phyloP scores from a whole-genome alignment of 164 flowering plant genomes.

The Pachysandra terminalis region DNA sequence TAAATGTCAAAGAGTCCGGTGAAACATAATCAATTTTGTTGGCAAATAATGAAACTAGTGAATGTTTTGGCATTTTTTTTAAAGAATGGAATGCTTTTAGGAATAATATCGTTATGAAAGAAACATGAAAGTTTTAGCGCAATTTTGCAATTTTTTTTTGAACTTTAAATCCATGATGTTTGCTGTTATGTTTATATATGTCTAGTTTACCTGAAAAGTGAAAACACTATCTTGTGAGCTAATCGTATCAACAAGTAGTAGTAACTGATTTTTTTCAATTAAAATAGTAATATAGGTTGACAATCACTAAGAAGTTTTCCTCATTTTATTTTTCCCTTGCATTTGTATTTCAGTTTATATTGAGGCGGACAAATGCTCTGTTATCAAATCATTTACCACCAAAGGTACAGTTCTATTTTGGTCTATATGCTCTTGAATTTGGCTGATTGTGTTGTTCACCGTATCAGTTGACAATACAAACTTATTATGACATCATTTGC shows the following conservation, averaged over 20 bases:
- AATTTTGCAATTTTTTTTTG: no score
- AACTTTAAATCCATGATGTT: no score
- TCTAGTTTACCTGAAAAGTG: background rate
- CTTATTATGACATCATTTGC: background rate
- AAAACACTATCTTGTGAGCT: background rate
- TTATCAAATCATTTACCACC: conserved; percentile 97
- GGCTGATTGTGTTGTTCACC: conserved; percentile 1
- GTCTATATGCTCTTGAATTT: background rate
- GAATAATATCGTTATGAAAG: no score
- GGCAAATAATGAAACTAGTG: no score
- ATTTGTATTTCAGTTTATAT: conserved; percentile 64
- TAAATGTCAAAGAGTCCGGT: no score
- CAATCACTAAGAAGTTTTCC: background rate
- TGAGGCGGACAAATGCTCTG: conserved; percentile 92
- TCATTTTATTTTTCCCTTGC: background rate
- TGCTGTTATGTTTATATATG: background rate
- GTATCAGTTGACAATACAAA: background rate
- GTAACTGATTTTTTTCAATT: background rate
- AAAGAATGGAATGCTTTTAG: no score
- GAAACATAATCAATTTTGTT: no score
- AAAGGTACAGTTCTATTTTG: conserved; percentile 50
- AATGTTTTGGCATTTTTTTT: no score
- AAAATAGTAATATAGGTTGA: background rate
- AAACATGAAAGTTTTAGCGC: no score
- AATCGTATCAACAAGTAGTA: background rate